Conservation (phyloP, 2,329 filamentous ascomycete species). For the Fusarium aywerte region DNA sequence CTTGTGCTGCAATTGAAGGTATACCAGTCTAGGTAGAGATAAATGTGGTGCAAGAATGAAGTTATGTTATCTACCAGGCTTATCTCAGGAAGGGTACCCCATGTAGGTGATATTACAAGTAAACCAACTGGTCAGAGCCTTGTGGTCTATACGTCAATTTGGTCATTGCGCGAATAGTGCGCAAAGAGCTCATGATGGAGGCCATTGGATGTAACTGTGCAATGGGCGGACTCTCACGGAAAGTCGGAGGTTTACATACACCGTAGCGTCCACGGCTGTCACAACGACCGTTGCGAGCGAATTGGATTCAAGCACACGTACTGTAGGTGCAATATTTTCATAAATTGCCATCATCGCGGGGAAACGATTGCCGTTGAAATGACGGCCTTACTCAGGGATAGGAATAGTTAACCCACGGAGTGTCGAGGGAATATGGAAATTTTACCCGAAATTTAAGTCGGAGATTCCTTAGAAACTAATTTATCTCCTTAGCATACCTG, state of each 20-base stretch:
- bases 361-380: background rate
- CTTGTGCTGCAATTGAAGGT: background rate
- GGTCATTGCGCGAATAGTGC: background rate
- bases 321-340: background rate
- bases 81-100: background rate
- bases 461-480: background rate
- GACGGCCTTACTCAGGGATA: background rate
- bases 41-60: too few species aligned
- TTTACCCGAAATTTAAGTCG: background rate
- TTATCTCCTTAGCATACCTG: background rate
- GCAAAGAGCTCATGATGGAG: background rate
- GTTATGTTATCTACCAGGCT: too few species aligned
- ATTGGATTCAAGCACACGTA: background rate
- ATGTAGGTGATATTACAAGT: background rate
- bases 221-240: background rate
- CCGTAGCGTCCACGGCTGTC: too few species aligned
- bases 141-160: background rate
- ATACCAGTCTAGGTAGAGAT: background rate
- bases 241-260: background rate
- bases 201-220: background rate
- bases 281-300: background rate
- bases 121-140: background rate
- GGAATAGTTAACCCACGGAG: background rate
- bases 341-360: background rate
- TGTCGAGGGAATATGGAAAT: background rate